phyloP scores from a whole-genome alignment of 1,139 yeast species.

The Hyphopichia fennica region DNA sequence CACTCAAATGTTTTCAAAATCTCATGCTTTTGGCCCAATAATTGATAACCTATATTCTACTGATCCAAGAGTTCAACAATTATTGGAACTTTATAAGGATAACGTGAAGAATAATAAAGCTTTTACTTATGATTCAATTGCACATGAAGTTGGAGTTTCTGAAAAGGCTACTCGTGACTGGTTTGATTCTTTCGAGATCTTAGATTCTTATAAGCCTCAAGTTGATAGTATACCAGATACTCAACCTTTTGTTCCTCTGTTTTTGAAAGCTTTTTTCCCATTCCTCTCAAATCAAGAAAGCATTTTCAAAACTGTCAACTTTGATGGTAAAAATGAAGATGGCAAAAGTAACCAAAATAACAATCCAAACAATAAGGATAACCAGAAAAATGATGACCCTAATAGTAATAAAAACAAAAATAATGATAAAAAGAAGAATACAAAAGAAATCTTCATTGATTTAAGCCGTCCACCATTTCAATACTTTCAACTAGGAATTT shows the following conservation, averaged over 20 bases:
- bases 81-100: conserved; percentile 19
- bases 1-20: no score
- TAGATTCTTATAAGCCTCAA: neutral
- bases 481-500: conserved; percentile 31
- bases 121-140: conserved; percentile 1
- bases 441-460: conserved; percentile 24
- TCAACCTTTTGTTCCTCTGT: neutral
- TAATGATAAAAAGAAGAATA: conserved; percentile 2
- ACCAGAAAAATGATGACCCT: conserved; percentile 5
- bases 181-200: conserved; percentile 29
- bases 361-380: conserved; percentile 8
- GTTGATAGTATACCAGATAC: neutral
- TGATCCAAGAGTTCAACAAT: conserved; percentile 21
- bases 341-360: no score
- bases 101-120: neutral
- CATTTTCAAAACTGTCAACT: neutral
- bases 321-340: neutral
- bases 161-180: conserved; percentile 25
- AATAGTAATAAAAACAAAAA: neutral
- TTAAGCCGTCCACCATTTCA: conserved; percentile 25
- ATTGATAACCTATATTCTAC: conserved; percentile 29
- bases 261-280: neutral
- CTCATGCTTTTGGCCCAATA: no score
- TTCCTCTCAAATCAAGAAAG: neutral
- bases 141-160: conserved; percentile 16